Percentiles rank a stretch among this genome's conserved stretches.
Evolutionary conservation across 352 stramenopile genomes (phyloP).

Genomic region (Pythium volutum): DNA sequence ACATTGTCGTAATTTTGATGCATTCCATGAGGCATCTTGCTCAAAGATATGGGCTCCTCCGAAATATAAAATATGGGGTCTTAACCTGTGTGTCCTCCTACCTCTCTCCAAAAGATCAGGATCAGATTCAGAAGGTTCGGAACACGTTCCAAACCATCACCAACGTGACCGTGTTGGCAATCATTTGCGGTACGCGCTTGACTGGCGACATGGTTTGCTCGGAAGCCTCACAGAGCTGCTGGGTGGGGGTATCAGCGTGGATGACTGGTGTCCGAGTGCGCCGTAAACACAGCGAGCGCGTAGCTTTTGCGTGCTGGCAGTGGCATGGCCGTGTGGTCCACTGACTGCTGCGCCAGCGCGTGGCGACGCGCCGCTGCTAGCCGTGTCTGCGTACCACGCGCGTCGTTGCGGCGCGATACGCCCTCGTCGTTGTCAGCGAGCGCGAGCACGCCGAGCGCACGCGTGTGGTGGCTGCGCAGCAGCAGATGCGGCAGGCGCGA

Average conservation of each 20-base stretch:
- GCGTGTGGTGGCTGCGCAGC: slow-evolving; percentile 7
- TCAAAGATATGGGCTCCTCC: too few species aligned
- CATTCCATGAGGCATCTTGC: too few species aligned
- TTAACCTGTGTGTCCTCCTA: too few species aligned
- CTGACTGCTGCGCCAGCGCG: slow-evolving; percentile 13
- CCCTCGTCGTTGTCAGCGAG: slow-evolving; percentile 7
- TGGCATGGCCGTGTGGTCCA: slow-evolving; percentile 3
- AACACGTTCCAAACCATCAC: too few species aligned
- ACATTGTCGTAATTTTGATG: too few species aligned
- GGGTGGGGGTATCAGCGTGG: too few species aligned
- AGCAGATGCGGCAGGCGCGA: slow-evolving; percentile 6
- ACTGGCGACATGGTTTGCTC: slow-evolving; percentile 61
- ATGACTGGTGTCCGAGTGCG: slow-evolving; percentile 44
- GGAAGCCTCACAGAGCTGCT: slow-evolving; percentile 70
- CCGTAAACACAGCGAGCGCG: slow-evolving; percentile 25
- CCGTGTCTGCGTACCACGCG: slow-evolving; percentile 12
- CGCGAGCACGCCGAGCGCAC: slow-evolving; percentile 11
- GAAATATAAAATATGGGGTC: too few species aligned
- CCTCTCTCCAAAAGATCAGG: too few species aligned
- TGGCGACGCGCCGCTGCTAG: slow-evolving; percentile 9
- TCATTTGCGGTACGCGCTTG: slow-evolving; percentile 67
- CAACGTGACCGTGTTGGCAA: too few species aligned
- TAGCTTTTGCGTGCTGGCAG: slow-evolving; percentile 23
- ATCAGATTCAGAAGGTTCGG: too few species aligned
- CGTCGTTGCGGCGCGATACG: slow-evolving; percentile 14